Conservation (phyloP, 2,329 filamentous ascomycete species). For the Aspergillus pseudotamarii region DNA sequence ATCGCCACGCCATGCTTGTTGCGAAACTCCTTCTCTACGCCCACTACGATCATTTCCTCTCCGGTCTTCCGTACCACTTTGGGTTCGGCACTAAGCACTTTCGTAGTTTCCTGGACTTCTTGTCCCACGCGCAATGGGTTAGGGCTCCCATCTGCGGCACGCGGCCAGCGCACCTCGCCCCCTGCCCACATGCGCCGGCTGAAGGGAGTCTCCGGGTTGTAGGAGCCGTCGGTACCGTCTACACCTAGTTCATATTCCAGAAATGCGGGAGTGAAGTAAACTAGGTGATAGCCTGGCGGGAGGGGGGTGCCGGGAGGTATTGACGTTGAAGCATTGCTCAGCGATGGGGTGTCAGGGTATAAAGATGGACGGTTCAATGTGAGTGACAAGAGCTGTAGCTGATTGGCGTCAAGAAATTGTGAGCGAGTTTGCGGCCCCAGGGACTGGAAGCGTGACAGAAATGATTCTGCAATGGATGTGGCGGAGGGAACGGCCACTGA, state of each 20-base stretch:
- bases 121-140: slow-evolving; percentile 58
- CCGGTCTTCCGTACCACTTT: slow-evolving; percentile 59
- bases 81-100: slow-evolving; percentile 54
- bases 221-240: slow-evolving; percentile 64
- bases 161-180: slow-evolving; percentile 59
- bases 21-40: slow-evolving; percentile 63
- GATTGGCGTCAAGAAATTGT: slow-evolving; percentile 64
- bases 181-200: slow-evolving; percentile 70
- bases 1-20: slow-evolving; percentile 56
- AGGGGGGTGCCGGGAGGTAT: slow-evolving; percentile 50
- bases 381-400: slow-evolving; percentile 63
- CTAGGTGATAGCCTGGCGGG: slow-evolving; percentile 64
- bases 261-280: slow-evolving; percentile 64
- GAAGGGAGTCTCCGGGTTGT: slow-evolving; percentile 63
- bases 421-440: slow-evolving; percentile 46
- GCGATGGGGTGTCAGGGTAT: slow-evolving; percentile 40
- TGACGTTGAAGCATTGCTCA: slow-evolving; percentile 43
- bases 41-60: slow-evolving; percentile 66
- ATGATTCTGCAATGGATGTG: slow-evolving; percentile 40
- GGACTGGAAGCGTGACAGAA: slow-evolving; percentile 47
- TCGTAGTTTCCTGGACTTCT: slow-evolving; percentile 59
- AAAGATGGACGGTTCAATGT: slow-evolving; percentile 58
- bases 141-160: slow-evolving; percentile 27
- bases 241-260: slow-evolving; percentile 57
- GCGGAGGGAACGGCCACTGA: slow-evolving; percentile 28